Evolutionary conservation across 306 rosid genomes (phyloP).

Genomic region (Rubus idaeus): DNA sequence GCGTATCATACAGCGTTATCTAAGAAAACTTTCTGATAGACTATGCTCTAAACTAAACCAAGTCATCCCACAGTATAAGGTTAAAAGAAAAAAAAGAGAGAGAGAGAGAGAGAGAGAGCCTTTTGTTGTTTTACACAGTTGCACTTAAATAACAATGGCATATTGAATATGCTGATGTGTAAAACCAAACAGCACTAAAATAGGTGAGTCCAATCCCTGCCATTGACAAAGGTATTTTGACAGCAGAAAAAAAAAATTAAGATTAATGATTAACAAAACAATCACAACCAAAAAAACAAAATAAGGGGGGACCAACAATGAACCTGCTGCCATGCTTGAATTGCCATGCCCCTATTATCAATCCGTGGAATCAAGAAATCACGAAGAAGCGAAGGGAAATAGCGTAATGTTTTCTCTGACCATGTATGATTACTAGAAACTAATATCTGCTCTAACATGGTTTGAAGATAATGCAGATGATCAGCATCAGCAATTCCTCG

Average conservation of each 20-base stretch:
- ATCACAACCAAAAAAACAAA: not conserved
- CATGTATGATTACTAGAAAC: conserved; percentile 82
- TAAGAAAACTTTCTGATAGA: not conserved
- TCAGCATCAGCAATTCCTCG: conserved; percentile 99
- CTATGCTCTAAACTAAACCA: not conserved
- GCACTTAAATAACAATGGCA: not conserved
- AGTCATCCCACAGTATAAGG: too few relatives aligned
- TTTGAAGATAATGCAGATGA: conserved; percentile 78
- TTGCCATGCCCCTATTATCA: conserved; percentile 73
- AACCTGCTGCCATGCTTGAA: conserved; percentile 98
- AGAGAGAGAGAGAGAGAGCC: too few relatives aligned
- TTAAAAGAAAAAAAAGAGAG: too few relatives aligned
- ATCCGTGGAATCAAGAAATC: conserved; percentile 68
- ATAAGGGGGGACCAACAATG: not conserved
- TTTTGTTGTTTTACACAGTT: not conserved
- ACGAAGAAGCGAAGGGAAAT: conserved; percentile 84
- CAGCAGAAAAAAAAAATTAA: not conserved
- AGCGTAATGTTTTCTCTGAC: conserved; percentile 85
- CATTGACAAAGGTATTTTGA: not conserved
- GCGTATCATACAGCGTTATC: not conserved
- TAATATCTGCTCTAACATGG: conserved; percentile 89
- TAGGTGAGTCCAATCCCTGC: not conserved
- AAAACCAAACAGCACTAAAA: not conserved
- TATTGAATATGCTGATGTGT: too few relatives aligned
- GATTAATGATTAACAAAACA: not conserved